phyloP scores from a whole-genome alignment of 805 yeast species.

The Ogataea sp. region DNA sequence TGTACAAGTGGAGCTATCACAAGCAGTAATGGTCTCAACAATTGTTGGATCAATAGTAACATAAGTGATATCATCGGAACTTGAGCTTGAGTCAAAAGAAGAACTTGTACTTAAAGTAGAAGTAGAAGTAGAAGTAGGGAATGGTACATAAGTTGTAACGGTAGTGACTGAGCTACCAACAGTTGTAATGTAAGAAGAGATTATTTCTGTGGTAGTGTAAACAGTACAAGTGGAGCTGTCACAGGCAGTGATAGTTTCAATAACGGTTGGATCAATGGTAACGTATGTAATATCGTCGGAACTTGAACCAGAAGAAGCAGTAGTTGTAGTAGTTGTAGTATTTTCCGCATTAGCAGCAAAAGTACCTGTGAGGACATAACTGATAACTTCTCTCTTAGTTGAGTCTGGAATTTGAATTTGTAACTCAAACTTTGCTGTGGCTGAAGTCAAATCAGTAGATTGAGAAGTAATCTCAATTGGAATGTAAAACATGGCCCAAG shows the following conservation, averaged over 20 bases:
- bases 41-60: conserved; percentile 7
- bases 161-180: conserved; percentile 13
- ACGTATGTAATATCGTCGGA: conserved; percentile 1
- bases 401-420: neutral
- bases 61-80: conserved; percentile 1
- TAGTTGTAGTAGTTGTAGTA: neutral
- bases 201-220: conserved; percentile 10
- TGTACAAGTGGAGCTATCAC: conserved; percentile 7
- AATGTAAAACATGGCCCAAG: neutral
- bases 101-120: too few relatives aligned
- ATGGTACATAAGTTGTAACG: conserved; percentile 16
- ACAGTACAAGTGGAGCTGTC: conserved; percentile 9
- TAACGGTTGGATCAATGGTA: conserved; percentile 8
- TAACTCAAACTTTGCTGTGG: neutral
- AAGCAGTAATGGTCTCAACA: conserved; percentile 10
- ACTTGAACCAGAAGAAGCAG: conserved; percentile 1
- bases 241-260: conserved; percentile 10
- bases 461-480: neutral
- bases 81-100: too few relatives aligned
- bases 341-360: neutral
- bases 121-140: conserved; percentile 6
- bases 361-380: neutral
- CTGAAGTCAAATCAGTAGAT: neutral
- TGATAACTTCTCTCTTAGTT: neutral
- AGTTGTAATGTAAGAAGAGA: conserved; percentile 17